A percentile compares a stretch with the other conserved stretches of the same genome.
phyloP scores from a whole-genome alignment of 257 asterid species.

The Solanum boliviense region DNA sequence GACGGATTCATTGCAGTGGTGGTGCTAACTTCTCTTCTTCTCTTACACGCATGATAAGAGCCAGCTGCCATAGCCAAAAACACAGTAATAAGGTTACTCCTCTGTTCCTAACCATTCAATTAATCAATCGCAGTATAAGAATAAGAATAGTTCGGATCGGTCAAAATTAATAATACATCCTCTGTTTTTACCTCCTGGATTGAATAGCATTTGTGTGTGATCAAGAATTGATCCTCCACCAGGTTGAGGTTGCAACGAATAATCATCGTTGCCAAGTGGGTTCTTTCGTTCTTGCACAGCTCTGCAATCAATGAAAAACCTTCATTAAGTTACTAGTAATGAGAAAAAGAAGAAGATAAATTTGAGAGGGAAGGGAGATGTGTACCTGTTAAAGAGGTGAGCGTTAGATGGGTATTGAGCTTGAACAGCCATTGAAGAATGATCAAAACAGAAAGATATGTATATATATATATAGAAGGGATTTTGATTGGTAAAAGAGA shows the following conservation, averaged over 20 bases:
- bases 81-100: background rate
- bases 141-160: background rate
- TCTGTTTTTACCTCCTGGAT: conserved; percentile 17
- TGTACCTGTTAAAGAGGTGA: conserved; percentile 28
- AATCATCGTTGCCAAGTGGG: conserved; percentile 9
- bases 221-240: conserved; percentile 17
- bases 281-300: conserved; percentile 17
- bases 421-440: conserved; percentile 32
- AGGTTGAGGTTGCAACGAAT: conserved; percentile 12
- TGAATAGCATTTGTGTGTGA: conserved; percentile 20
- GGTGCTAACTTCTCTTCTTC: conserved; percentile 17
- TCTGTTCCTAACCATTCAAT: background rate
- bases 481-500: background rate
- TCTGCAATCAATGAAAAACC: conserved; percentile 9
- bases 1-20: background rate
- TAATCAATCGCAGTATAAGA: background rate
- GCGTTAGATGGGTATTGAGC: conserved; percentile 40
- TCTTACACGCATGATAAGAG: conserved; percentile 13
- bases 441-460: background rate
- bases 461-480: background rate
- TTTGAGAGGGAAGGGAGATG: background rate
- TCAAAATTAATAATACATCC: background rate
- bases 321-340: background rate
- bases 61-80: conserved; percentile 3
- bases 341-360: background rate